These are phyloP conservation scores for Jamesozyma rosinii DNA, from an alignment of 805 yeast genomes.

Conservation along the genomic window DNA sequence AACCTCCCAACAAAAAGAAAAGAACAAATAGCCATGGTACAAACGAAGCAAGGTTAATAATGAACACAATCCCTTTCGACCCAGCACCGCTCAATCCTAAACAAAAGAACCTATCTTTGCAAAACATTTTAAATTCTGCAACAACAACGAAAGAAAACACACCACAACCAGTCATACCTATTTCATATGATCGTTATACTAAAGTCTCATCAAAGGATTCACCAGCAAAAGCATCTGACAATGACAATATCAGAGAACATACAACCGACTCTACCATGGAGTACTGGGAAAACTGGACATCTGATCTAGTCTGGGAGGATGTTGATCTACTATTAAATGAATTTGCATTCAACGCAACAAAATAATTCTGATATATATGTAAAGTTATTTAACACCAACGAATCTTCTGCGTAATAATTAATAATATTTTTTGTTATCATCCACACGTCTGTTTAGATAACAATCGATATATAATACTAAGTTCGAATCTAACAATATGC, in stretches of 20 bases:
- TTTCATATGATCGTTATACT: not conserved
- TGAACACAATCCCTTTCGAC: conserved; percentile 68
- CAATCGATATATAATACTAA: no score
- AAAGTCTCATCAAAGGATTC: not conserved
- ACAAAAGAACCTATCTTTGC: conserved; percentile 1
- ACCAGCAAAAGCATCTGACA: not conserved
- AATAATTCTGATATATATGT: not conserved
- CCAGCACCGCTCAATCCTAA: conserved; percentile 53
- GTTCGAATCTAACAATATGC: not conserved
- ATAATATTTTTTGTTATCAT: no score
- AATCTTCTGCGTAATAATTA: not conserved
- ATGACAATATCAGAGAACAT: not conserved
- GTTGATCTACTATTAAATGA: conserved; percentile 83
- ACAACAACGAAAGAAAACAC: not conserved
- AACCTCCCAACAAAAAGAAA: conserved; percentile 6
- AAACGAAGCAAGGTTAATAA: conserved; percentile 60
- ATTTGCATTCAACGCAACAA: conserved; percentile 60
- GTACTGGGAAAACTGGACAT: conserved; percentile 34
- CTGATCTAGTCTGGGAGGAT: conserved; percentile 49
- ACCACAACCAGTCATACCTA: not conserved
- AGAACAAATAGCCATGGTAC: conserved; percentile 39
- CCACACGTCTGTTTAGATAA: no score
- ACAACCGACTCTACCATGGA: conserved; percentile 21
- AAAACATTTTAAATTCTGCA: conserved; percentile 1
- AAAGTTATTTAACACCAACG: not conserved